Conservation (phyloP, 768 basidiomycete species). For the Tephrocybe sp. region DNA sequence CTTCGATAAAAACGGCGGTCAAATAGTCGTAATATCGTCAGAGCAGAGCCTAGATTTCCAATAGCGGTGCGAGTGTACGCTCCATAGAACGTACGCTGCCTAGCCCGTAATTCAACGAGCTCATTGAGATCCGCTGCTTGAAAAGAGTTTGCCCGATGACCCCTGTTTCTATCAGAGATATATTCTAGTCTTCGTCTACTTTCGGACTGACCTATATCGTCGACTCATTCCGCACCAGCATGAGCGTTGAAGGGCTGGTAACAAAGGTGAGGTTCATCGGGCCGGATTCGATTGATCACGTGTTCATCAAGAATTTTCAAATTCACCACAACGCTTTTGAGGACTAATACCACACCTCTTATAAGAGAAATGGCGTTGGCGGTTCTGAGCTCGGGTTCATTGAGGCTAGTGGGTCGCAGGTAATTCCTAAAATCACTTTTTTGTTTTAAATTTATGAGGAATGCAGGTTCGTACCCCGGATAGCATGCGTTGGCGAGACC, state of each 20-base stretch:
- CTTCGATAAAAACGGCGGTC: constrained; percentile 72
- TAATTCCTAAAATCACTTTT: not conserved
- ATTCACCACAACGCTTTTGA: not conserved
- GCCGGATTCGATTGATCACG: constrained; percentile 7
- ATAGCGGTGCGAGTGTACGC: constrained; percentile 79
- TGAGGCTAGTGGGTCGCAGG: constrained; percentile 16
- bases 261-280: not conserved
- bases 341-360: not conserved
- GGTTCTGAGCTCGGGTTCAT: constrained; percentile 12
- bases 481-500: constrained; percentile 11
- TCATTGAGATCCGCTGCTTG: constrained; percentile 53
- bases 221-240: constrained; percentile 8
- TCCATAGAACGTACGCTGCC: constrained; percentile 81
- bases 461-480: constrained; percentile 14
- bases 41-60: constrained; percentile 68
- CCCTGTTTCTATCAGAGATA: constrained; percentile 33
- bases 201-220: constrained; percentile 11
- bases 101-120: constrained; percentile 74
- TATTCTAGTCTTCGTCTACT: not conserved
- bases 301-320: constrained; percentile 10
- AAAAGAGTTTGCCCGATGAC: constrained; percentile 52
- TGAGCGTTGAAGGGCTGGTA: not conserved
- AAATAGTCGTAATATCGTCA: constrained; percentile 79
- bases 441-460: not conserved
- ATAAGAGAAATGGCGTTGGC: constrained; percentile 18